Evolutionary conservation across 306 rosid genomes (phyloP).

Genomic region (Begonia masoniana): DNA sequence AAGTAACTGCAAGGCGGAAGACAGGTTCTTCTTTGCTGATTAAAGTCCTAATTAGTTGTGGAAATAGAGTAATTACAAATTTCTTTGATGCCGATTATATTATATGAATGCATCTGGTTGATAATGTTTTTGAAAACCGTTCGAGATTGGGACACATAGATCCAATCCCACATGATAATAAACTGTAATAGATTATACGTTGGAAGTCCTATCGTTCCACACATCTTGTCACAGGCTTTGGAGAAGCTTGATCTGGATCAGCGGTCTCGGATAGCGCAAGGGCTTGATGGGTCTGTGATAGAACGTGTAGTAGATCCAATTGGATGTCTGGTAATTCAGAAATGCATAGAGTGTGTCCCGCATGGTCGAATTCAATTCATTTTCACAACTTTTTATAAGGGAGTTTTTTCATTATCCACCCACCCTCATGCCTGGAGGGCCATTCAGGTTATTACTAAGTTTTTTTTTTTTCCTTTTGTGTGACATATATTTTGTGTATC

Average conservation of each 20-base stretch:
- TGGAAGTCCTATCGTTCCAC: not conserved
- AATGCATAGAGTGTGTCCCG: constrained; percentile 86
- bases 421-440: constrained; percentile 99
- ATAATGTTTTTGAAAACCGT: not conserved
- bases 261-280: constrained; percentile 74
- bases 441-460: constrained; percentile 58
- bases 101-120: not conserved
- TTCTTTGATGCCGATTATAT: too few relatives aligned
- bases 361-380: constrained; percentile 78
- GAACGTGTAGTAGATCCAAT: constrained; percentile 89
- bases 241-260: constrained; percentile 75
- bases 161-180: too few relatives aligned
- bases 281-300: constrained; percentile 72
- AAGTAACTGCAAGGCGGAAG: too few relatives aligned
- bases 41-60: too few relatives aligned
- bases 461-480: not conserved
- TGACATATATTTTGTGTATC: constrained; percentile 3
- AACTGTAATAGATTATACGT: not conserved
- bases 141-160: too few relatives aligned
- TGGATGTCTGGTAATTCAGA: constrained; percentile 92
- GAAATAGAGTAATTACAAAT: too few relatives aligned
- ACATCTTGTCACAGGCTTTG: constrained; percentile 49
- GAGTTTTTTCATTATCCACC: constrained; percentile 75
- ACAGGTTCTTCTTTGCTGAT: too few relatives aligned
- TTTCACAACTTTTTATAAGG: constrained; percentile 76